Evolutionary conservation across 2,329 filamentous ascomycete genomes (phyloP), one percentile per base, ranked within the genome.

Genomic region (Karstenula rhodostoma): DNA sequence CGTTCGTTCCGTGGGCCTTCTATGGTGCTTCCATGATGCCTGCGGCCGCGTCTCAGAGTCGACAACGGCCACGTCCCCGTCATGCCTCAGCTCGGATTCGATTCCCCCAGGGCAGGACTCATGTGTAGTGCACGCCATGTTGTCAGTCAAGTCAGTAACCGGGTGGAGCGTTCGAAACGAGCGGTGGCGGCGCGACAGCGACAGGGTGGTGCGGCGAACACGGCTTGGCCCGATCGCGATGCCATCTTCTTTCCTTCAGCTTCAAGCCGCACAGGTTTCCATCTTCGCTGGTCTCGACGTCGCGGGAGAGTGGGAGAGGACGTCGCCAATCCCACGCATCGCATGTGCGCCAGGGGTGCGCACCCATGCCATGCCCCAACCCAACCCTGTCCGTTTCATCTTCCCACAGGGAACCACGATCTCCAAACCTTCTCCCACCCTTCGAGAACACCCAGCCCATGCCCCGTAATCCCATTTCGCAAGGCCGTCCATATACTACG

Each of bases 341-440:
- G 32, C 37, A 54, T 8, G 6, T 3, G 3, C 10, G 50, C 13
- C 37, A 53, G 50, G 51, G 37, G 27, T 43, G 37, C 25, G 35
- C 51, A 42, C 22, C 51, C 50, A 53, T 53, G 50, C 51, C 50
- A 53, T 53, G 50, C 37, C 49, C 29, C 22, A n/a, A 27, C 33
- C 35, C 27, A 29, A 29, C 27, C 29, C 29, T 32, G 29, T 32
- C 15, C 44, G 51, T 43, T 54, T 42, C 37, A 32, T 44, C 23
- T 32, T 32, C 25, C 51, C 23, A 19, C 23, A 23, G 29, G 37
- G 35, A 44, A 54, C 27, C 51, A 23, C 22, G 25, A 44, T 44
- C 37, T 32, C 27, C 51, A 54, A 54, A 52, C 22, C 10, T 52
- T 52, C 49, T 27, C 32, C 23, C 23, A 42, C 42, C 23, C 50